phyloP scores from a whole-genome alignment of 139 green algal genomes.

The Chlamydomonas asymmetrica region DNA sequence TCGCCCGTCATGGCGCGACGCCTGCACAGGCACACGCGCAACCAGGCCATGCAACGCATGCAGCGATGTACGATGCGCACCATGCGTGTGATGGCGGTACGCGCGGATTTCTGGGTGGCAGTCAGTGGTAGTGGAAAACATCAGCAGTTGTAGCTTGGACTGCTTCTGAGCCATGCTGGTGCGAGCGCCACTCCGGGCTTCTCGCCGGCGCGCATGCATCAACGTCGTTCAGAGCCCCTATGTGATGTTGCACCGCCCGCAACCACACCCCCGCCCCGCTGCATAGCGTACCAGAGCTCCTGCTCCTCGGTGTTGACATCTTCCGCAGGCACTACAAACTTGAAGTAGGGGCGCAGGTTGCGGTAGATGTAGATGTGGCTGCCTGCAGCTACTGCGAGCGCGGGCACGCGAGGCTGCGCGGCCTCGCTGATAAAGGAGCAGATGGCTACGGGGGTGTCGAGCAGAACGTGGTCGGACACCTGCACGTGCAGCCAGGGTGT shows the following conservation, averaged over 20 bases:
- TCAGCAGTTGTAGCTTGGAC: too few species aligned
- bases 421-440: conserved; percentile 50
- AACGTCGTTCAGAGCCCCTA: too few species aligned
- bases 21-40: conserved; percentile 33
- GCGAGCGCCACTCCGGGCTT: too few species aligned
- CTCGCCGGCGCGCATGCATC: too few species aligned
- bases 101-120: too few species aligned
- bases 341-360: conserved; percentile 73
- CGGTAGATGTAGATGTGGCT: conserved; percentile 75
- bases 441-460: conserved; percentile 58
- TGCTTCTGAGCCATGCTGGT: too few species aligned
- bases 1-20: conserved; percentile 37
- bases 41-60: too few species aligned
- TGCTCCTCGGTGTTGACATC: conserved; percentile 54
- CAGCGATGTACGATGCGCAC: too few species aligned
- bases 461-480: conserved; percentile 63
- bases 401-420: conserved; percentile 35
- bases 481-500: too few species aligned
- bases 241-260: too few species aligned
- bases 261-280: not conserved
- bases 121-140: too few species aligned
- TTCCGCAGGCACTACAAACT: conserved; percentile 65
- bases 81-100: too few species aligned
- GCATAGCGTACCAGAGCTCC: conserved; percentile 51
- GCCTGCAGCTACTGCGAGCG: conserved; percentile 63